These are phyloP conservation scores for Penicillium psychrofluorescens DNA, from an alignment of 495 filamentous ascomycete species.

Conservation along the genomic window DNA sequence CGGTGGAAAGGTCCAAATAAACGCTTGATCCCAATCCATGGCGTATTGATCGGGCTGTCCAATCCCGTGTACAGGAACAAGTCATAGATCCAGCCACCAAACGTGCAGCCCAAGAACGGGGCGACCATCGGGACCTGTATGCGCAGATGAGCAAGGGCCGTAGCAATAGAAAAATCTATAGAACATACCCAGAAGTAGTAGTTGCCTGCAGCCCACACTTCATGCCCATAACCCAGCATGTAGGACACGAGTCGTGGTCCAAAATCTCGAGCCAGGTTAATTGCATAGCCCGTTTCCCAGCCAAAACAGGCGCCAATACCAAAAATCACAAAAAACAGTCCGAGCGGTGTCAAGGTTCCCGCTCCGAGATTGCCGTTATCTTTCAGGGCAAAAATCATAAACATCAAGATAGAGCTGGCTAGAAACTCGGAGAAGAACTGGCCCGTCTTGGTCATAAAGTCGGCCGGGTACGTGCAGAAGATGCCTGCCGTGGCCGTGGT, in stretches of 20 bases:
- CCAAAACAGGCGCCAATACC: conserved; percentile 62
- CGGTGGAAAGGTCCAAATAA: conserved; percentile 17
- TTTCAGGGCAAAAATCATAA: conserved; percentile 60
- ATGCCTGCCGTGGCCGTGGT: conserved; percentile 53
- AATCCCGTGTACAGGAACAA: conserved; percentile 51
- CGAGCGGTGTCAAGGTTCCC: conserved; percentile 44
- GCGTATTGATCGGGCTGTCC: conserved; percentile 51
- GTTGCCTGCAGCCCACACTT: conserved; percentile 54
- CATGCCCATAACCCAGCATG: conserved; percentile 54
- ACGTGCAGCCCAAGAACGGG: conserved; percentile 49
- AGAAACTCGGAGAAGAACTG: conserved; percentile 62
- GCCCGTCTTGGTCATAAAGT: conserved; percentile 50
- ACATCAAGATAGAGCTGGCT: conserved; percentile 54
- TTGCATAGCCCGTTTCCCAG: conserved; percentile 63
- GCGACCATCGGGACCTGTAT: conserved; percentile 46
- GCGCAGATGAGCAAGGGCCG: not conserved
- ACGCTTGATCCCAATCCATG: conserved; percentile 47
- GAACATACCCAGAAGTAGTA: conserved; percentile 57
- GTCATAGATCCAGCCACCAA: conserved; percentile 57
- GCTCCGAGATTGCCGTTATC: conserved; percentile 49
- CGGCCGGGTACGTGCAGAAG: conserved; percentile 59
- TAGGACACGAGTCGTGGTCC: conserved; percentile 57
- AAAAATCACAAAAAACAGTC: conserved; percentile 57
- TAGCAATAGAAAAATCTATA: not conserved
- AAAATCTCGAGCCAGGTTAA: conserved; percentile 62